Evolutionary conservation across 257 asterid species (phyloP), one percentile per base, ranked within the genome.

Genomic region (Solanum ossicruentum): DNA sequence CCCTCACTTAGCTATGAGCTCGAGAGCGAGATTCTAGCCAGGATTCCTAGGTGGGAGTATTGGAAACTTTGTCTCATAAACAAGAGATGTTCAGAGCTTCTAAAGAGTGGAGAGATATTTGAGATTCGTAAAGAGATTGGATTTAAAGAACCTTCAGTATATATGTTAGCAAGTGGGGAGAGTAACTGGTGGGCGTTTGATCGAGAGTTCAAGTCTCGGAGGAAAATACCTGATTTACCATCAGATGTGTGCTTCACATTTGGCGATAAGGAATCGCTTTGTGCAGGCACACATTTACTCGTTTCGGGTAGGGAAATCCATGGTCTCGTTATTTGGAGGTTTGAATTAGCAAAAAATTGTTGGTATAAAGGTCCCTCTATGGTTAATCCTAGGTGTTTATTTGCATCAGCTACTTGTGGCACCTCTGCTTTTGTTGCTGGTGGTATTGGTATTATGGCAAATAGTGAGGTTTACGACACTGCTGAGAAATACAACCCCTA

Each of bases 291-390:
- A 65, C 96, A 92, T 77, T 87, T 94, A 10, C 93, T 94, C 2
- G 93, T 94, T 16, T 92, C 93, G 0, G 98, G 98, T 11, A 87
- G 86, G 86, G 98, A 94, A 87, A 88, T 94, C 3, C 91, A 90
- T 10, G 96, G 97, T 2, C 92, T 90, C 5, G 97, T 93, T 16
- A 71, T 92, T 5, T 94, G 95, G 93, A 90, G 98, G 84, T 94
- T 89, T 8, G 95, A 94, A 49, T 65, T 92, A 85, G 93, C 92
- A 20, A 58, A n/a, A 55, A 91, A 93, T 85, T 28, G 70, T 81
- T 94, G 98, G 98, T 83, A 47, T 86, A 93, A 86, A 85, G 98
- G 96, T 8, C 96, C 97, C 3, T 85, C 90, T 5, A 94, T 94
- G 98, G 89, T 90, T 63, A 85, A 80, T 84, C 98, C 97, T 1